Base-by-base conservation (phyloP, 805 yeast species). In the Blastobotrys terrestris region DNA sequence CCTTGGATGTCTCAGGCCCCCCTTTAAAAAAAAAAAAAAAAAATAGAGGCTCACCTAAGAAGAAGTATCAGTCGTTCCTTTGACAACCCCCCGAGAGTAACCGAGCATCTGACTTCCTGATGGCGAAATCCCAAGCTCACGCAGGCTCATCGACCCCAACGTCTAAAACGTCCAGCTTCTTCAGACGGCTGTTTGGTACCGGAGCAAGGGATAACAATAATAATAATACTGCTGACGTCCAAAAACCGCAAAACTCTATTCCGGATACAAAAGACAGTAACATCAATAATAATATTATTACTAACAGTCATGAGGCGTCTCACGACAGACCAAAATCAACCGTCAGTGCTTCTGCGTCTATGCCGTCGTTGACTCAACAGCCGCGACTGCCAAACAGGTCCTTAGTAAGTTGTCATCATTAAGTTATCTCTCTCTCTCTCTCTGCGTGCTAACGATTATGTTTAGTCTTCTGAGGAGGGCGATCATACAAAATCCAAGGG, bases 161-260 rank as follows among this genome's bases (percentile, higher is more conserved):
- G 35, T 11, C 35, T n/a, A 40, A 40, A 40, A 40, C 6, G 14
- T 16, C 43, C 14, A 40, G 46, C 22, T 44, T 44, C 35, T 44
- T 44, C 16, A 44, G 46, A 18, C 31, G 46, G 31, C 46, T 44
- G 3, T 44, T 44, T 44, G 46, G 46, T 18, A 22, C 22, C 19
- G 14, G 19, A 5, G 43, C 16, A n/a, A 5, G 35, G 35, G 35
- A 26, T 26, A 26, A 26, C 11, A 26, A 26, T 26, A 26, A 26
- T 26, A 26, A 26, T 26, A 26, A 26, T 26, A 26, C 35, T 26
- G 35, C 35, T 26, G 35, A 26, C 35, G 5, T 26, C 35, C 35
- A 26, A 26, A 26, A 26, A 26, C 35, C 5, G 35, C 35, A 26
- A 26, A 26, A 26, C 35, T 26, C 35, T 26, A 26, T 26, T 26